Evolutionary conservation across 2,329 filamentous ascomycete genomes (phyloP), one percentile per base, ranked within the genome.

Genomic region (Trichoderma sp.): DNA sequence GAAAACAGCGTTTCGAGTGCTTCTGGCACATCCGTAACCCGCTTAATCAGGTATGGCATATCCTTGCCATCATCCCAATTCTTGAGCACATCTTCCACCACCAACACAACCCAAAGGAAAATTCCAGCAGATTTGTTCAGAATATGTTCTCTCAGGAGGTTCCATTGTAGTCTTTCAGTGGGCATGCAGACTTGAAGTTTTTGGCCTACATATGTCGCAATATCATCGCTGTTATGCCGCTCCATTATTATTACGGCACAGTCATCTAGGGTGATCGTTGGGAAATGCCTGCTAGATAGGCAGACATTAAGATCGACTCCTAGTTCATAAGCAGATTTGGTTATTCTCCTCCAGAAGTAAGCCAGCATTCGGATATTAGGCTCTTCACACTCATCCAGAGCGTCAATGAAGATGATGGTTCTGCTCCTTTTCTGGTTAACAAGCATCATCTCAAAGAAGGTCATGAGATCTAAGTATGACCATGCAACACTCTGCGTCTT

Each of bases 361-460:
- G 45, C 67, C 24, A 62, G 8, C 6, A 4, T 1, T 16, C 53
- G 53, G n/a, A 41, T 33, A 8, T 9, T 27, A 33, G n/a, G n/a
- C n/a, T n/a, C n/a, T n/a, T 71, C 56, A 12, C 68, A 71, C 8
- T 71, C 68, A 62, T 71, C 68, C 5, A 71, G 18, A 14, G 53
- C 68, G 27, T n/a, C n/a, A n/a, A n/a, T n/a, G n/a, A n/a, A n/a
- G n/a, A n/a, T n/a, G n/a, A n/a, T n/a, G n/a, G n/a, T n/a, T n/a
- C n/a, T n/a, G n/a, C n/a, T n/a, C n/a, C n/a, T n/a, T n/a, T n/a
- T n/a, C n/a, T n/a, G n/a, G n/a, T n/a, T n/a, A n/a, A n/a, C n/a
- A n/a, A n/a, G n/a, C n/a, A n/a, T n/a, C n/a, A n/a, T n/a, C n/a
- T n/a, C n/a, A n/a, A n/a, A n/a, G n/a, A n/a, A n/a, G n/a, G n/a